These are phyloP conservation scores for Boletus tylopilopsis DNA, from an alignment of 768 basidiomycete genomes.

Conservation along the genomic window DNA sequence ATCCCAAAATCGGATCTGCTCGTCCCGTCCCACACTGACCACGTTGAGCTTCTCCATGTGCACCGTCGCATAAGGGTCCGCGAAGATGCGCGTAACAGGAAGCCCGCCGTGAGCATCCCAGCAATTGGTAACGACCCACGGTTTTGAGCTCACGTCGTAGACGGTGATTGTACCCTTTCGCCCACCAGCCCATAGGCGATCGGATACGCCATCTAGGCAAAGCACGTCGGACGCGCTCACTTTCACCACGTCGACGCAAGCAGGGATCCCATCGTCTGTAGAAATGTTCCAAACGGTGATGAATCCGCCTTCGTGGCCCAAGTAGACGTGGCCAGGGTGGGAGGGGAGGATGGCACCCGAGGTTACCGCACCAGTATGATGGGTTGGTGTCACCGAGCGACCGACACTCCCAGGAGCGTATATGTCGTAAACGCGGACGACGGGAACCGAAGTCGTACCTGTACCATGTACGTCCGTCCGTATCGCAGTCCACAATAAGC, in stretches of 20 bases:
- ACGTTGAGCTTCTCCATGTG: constrained; percentile 66
- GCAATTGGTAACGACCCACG: constrained; percentile 84
- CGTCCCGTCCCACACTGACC: constrained; percentile 72
- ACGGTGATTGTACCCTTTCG: constrained; percentile 78
- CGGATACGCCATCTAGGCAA: constrained; percentile 78
- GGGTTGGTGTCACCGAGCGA: constrained; percentile 55
- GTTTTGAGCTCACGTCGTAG: constrained; percentile 68
- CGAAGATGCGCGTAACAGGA: constrained; percentile 59
- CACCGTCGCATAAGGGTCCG: constrained; percentile 75
- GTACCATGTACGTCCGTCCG: constrained; percentile 48
- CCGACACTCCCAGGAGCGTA: constrained; percentile 55
- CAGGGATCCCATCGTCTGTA: constrained; percentile 52
- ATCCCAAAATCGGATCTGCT: constrained; percentile 80
- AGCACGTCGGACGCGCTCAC: constrained; percentile 80
- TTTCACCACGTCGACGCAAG: constrained; percentile 73
- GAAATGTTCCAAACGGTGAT: constrained; percentile 76
- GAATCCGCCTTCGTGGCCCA: constrained; percentile 91
- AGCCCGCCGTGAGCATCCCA: constrained; percentile 79
- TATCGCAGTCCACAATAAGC: constrained; percentile 80
- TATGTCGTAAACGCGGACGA: constrained; percentile 79
- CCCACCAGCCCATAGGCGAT: constrained; percentile 83
- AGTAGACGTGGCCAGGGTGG: constrained; percentile 61
- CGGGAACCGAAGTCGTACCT: constrained; percentile 50
- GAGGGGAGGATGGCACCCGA: constrained; percentile 74
- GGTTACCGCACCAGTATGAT: constrained; percentile 79